Evolutionary conservation across 306 rosid species (phyloP).

Genomic region (Casuarina equisetifolia): DNA sequence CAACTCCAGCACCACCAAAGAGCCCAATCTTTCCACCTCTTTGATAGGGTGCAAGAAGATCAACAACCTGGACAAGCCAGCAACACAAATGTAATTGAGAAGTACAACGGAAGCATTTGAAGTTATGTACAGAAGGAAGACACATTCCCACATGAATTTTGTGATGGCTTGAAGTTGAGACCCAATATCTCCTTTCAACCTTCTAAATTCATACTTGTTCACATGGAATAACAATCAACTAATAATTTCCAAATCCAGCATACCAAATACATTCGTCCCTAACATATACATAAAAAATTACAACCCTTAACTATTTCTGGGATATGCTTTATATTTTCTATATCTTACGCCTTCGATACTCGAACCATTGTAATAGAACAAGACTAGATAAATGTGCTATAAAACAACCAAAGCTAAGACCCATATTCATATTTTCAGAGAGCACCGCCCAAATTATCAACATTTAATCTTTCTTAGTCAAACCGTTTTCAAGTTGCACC

Average conservation of each 20-base stretch:
- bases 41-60: conserved; percentile 96
- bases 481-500: background rate
- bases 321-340: background rate
- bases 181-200: background rate
- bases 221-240: background rate
- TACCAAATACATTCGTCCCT: background rate
- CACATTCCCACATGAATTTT: background rate
- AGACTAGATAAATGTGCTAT: background rate
- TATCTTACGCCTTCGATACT: background rate
- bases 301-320: background rate
- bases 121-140: background rate
- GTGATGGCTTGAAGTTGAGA: background rate
- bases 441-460: background rate
- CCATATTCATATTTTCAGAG: background rate
- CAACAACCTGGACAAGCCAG: conserved; percentile 60
- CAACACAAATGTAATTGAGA: background rate
- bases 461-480: background rate
- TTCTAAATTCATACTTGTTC: background rate
- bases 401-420: background rate
- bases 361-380: background rate
- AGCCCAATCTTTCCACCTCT: conserved; percentile 99
- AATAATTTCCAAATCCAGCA: background rate
- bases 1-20: conserved; percentile 99
- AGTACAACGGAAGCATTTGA: background rate
- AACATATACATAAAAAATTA: background rate